Conservation (phyloP, 1,284 basidiomycete genomes). For the Salmacisia buchloeana region DNA sequence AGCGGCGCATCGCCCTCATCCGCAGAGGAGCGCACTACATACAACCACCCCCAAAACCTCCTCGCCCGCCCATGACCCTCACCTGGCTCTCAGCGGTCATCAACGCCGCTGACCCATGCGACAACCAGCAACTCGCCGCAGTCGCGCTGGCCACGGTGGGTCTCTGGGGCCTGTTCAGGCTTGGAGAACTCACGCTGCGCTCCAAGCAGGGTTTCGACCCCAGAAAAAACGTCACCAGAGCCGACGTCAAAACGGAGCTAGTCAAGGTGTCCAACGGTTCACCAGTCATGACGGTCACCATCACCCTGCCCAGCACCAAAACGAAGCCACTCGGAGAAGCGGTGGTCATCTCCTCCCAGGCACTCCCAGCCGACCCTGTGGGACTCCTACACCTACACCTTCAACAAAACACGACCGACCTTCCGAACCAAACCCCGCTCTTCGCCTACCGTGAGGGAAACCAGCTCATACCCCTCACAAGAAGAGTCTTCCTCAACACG, state of each 20-base stretch:
- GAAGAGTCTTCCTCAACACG: neutral
- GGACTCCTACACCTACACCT: neutral
- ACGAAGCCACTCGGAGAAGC: neutral
- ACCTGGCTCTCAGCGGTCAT: neutral
- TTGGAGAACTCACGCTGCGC: neutral
- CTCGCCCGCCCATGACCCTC: neutral
- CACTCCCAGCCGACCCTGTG: neutral
- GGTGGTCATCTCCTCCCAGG: neutral
- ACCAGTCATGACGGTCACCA: neutral
- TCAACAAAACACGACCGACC: neutral
- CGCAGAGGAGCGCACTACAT: neutral
- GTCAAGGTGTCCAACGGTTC: neutral
- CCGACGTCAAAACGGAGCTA: neutral
- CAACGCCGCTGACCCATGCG: neutral
- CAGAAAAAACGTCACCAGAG: neutral
- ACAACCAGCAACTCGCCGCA: neutral
- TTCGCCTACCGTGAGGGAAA: neutral
- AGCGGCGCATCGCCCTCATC: neutral
- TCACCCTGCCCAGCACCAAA: neutral
- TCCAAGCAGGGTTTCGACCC: neutral
- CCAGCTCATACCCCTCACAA: neutral
- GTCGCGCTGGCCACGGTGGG: neutral
- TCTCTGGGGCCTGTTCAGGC: neutral
- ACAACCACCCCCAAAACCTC: neutral
- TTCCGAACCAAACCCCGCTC: neutral